Base-by-base conservation (phyloP, 2,329 filamentous ascomycete genomes). In the Elsinoe australis region DNA sequence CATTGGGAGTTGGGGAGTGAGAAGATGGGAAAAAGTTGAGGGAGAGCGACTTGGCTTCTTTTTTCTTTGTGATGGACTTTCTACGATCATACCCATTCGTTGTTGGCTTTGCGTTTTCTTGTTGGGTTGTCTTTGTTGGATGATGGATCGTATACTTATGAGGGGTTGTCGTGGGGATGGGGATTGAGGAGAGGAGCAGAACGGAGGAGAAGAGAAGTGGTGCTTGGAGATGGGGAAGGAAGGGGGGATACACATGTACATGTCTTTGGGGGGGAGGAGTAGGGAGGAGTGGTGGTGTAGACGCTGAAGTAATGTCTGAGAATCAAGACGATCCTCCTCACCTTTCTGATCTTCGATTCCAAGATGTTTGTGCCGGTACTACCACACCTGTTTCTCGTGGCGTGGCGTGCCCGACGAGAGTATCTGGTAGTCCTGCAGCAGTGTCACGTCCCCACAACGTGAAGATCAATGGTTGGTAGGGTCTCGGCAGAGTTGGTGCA, bases 61-160 rank as follows among this genome's bases (percentile, higher is more conserved):
- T 36, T 47, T 14, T 18, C 9, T 14, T 36, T 18, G 33, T 36
- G 12, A 44, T 44, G 39, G 39, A 44, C n/a, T 41, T 44, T 44
- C 39, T 44, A 44, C 39, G 39, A 44, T 44, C 39, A 44, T 44
- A 44, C 39, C 39, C 39, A 44, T 44, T 44, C 24, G 39, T 44
- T 32, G 24, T 26, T 18, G 24, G 29, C 32, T 44, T 44, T 32
- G 24, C 14, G 9, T 29, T 44, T 44, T 44, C 15, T 44, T 44
- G 10, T 19, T 44, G 24, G 12, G 24, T 36, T 36, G 8, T 32
- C n/a, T 32, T 28, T 21, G 36, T 26, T 4, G 36, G 21, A 26
- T 12, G 36, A 21, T 15, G 7, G n/a, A 24, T 4, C 14, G 32
- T 5, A 41, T 12, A 21, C 17, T 15, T 21, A 41, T 41, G 26